Base-by-base conservation (phyloP, 2,329 filamentous ascomycete species). In the Atkinsonella texensis region DNA sequence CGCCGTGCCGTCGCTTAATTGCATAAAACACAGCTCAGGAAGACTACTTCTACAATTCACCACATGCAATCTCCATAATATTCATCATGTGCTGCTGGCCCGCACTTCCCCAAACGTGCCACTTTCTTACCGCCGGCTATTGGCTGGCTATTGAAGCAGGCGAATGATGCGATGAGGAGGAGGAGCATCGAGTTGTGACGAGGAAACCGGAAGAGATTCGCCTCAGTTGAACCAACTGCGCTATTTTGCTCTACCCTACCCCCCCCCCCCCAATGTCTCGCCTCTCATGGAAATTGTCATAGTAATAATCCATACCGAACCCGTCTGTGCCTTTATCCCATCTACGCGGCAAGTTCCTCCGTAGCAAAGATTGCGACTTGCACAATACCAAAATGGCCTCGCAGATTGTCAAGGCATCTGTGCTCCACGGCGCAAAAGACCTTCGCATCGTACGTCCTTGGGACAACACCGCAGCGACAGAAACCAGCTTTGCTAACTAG, bases 381-480 rank as follows among this genome's bases (percentile, higher is more conserved):
- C 23, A 11, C 11, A 20, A 15, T 5, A 31, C 8, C 23, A n/a
- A 12, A 32, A 52, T 55, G 51, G 45, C 53, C 10, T 45, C 35
- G 12, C 45, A 42, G 4, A 46, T 12, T 47, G 70, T 76, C 31
- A 69, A 68, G 56, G 75, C 76, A 17, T 79, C 77, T 17, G 75
- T 80, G 51, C 70, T 80, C n/a, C 70, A 77, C 56, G 76, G 72
- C 15, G 70, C 69, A 46, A 70, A 68, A 56, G 74, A 79, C 42
- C 68, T 80, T 48, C 70, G 72, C 41, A 59, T 78, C 4, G 75
- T 78, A 65, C 13, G 50, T 53, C 23, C 18, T 31, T 11, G 13
- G 13, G 32, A 17, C 12, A 20, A 41, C n/a, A 42, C 47, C 17
- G 15, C 28, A 20, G 13, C 2, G 28, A 28, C 9, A 49, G 15